These are phyloP conservation scores for Phytophthora litchii DNA, from an alignment of 352 stramenopile genomes.

Conservation along the genomic window DNA sequence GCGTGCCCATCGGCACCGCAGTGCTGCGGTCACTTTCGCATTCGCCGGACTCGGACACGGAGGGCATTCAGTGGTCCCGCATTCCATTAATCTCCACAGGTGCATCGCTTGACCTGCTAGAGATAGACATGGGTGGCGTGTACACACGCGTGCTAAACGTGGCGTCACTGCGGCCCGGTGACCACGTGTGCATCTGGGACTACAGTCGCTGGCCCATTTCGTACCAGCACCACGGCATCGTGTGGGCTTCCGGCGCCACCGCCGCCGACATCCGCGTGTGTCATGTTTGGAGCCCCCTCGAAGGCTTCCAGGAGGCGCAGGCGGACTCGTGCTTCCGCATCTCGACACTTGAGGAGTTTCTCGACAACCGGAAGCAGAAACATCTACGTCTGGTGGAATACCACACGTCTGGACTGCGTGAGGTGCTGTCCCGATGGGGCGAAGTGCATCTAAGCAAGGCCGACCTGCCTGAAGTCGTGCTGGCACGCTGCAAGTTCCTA, in stretches of 20 bases:
- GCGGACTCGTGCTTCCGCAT: constrained; percentile 88
- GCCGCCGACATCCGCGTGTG: constrained; percentile 73
- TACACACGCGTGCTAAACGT: constrained; percentile 83
- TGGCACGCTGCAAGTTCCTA: constrained; percentile 84
- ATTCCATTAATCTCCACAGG: constrained; percentile 13
- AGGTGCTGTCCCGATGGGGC: constrained; percentile 83
- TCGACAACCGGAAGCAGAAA: constrained; percentile 62
- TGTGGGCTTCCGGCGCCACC: constrained; percentile 77
- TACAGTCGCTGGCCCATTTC: constrained; percentile 83
- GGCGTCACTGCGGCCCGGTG: constrained; percentile 73
- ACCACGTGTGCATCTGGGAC: constrained; percentile 90
- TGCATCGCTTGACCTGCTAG: not conserved
- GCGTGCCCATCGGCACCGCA: constrained; percentile 3
- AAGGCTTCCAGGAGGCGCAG: constrained; percentile 75
- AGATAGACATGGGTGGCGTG: constrained; percentile 60
- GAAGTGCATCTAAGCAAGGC: constrained; percentile 87
- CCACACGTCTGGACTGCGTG: constrained; percentile 79
- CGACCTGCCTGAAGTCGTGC: constrained; percentile 82
- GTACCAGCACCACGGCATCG: constrained; percentile 89
- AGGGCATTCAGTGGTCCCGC: constrained; percentile 14
- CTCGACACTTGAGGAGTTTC: constrained; percentile 85
- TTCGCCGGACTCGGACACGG: constrained; percentile 1
- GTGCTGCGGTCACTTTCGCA: constrained; percentile 23
- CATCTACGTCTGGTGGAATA: constrained; percentile 86
- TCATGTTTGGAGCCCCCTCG: constrained; percentile 86